Percentiles rank a stretch among this genome's conserved stretches.
Evolutionary conservation across 148 eudicot genomes (phyloP).

Genomic region (Persicaria maculosa): DNA sequence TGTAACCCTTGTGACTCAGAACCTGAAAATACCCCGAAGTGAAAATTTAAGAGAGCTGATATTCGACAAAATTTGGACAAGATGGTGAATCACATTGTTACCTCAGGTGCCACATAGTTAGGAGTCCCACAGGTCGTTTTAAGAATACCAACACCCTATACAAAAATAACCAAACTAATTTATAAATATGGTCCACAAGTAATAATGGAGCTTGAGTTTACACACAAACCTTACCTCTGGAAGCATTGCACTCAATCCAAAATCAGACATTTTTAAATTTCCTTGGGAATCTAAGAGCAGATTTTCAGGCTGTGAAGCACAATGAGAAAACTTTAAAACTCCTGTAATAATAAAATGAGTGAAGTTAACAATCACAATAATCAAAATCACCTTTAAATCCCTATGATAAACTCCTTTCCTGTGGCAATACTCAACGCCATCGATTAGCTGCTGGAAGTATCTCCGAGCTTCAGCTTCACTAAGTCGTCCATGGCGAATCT

Average conservation of each 20-base stretch:
- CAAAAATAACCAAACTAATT: constrained; percentile 17
- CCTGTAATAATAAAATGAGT: neutral
- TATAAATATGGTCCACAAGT: neutral
- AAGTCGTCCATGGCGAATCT: constrained; percentile 86
- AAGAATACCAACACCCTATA: constrained; percentile 78
- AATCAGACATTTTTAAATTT: constrained; percentile 89
- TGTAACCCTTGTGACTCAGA: constrained; percentile 91
- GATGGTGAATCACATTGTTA: constrained; percentile 18
- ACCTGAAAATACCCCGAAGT: constrained; percentile 41
- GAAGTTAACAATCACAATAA: too few relatives aligned
- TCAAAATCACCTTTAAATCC: constrained; percentile 67
- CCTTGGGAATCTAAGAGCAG: constrained; percentile 91
- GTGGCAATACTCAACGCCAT: constrained; percentile 92
- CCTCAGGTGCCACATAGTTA: constrained; percentile 99
- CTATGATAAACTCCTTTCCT: constrained; percentile 92
- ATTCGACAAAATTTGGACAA: neutral
- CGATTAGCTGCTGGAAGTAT: constrained; percentile 87
- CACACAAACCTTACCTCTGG: constrained; percentile 50
- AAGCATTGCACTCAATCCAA: constrained; percentile 93
- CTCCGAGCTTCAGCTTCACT: constrained; percentile 77
- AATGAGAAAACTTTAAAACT: constrained; percentile 15
- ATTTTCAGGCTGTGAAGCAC: constrained; percentile 79
- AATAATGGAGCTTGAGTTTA: constrained; percentile 4
- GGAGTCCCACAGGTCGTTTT: constrained; percentile 98
- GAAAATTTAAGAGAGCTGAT: neutral